Conservation (phyloP, 2,329 filamentous ascomycete genomes). For the Trichoderma guizhouense region DNA sequence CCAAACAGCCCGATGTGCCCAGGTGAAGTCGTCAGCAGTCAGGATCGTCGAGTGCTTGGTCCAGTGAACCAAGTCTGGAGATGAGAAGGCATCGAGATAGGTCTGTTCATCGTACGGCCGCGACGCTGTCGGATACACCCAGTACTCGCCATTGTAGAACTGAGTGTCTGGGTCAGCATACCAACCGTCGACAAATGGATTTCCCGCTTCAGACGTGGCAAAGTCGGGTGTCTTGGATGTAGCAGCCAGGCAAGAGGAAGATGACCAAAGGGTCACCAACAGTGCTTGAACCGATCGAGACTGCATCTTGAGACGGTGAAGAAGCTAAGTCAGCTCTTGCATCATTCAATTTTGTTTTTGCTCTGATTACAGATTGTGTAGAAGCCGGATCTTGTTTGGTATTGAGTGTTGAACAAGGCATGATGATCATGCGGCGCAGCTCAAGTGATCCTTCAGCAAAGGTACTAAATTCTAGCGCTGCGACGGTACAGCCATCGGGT, state of each 20-base stretch:
- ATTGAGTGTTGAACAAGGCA: background rate
- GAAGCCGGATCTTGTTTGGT: background rate
- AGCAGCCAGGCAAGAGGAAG: background rate
- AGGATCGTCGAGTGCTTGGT: constrained; percentile 45
- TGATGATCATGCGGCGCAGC: background rate
- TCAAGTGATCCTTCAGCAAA: background rate
- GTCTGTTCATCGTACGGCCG: constrained; percentile 44
- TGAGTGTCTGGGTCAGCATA: constrained; percentile 50
- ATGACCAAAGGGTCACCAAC: background rate
- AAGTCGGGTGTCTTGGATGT: constrained; percentile 30
- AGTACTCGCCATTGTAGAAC: constrained; percentile 44
- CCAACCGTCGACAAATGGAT: constrained; percentile 48
- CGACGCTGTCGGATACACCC: constrained; percentile 48
- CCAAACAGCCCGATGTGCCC: constrained; percentile 47
- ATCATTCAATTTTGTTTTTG: no score
- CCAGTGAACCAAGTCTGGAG: constrained; percentile 46
- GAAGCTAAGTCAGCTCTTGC: background rate
- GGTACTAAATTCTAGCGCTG: background rate
- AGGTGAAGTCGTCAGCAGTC: constrained; percentile 31
- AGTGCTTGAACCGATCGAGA: background rate
- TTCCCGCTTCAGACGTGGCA: constrained; percentile 41
- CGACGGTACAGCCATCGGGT: background rate
- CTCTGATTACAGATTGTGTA: no score
- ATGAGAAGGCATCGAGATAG: constrained; percentile 50
- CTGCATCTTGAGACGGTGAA: background rate